These are phyloP conservation scores for Lichtheimia ornata DNA, from an alignment of 371 early-diverging fungal genomes.

Conservation along the genomic window DNA sequence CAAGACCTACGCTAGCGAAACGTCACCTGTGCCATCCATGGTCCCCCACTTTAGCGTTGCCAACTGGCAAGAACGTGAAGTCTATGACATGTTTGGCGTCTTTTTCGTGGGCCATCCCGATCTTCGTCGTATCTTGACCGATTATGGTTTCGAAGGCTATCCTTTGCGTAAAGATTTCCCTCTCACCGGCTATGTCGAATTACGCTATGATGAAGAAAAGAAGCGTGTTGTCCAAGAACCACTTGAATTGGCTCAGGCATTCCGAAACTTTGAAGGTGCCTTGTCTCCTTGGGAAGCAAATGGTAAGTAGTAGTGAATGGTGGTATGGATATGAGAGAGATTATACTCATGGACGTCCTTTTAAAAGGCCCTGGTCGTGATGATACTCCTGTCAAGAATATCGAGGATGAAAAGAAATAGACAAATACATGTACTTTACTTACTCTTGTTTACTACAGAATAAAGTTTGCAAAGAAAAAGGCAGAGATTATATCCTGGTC, in stretches of 20 bases:
- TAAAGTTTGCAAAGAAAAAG: constrained; percentile 4
- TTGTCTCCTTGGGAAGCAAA: constrained; percentile 89
- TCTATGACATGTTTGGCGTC: constrained; percentile 98
- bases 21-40: constrained; percentile 85
- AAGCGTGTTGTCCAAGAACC: constrained; percentile 96
- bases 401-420: constrained; percentile 41
- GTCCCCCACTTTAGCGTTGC: constrained; percentile 79
- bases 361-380: constrained; percentile 46
- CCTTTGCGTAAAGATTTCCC: constrained; percentile 99
- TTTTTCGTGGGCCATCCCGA: constrained; percentile 96
- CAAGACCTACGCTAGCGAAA: constrained; percentile 95
- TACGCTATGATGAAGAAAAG: constrained; percentile 95
- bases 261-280: constrained; percentile 90
- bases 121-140: constrained; percentile 95
- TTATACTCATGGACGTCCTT: neutral
- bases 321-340: neutral
- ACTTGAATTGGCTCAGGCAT: constrained; percentile 94
- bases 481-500: neutral
- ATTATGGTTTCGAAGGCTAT: constrained; percentile 98
- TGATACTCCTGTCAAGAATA: constrained; percentile 44
- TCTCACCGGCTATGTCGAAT: constrained; percentile 93
- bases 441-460: neutral
- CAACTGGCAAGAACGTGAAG: constrained; percentile 98
- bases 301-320: constrained; percentile 38
- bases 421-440: constrained; percentile 5